A percentile compares a stretch with the other conserved stretches of the same genome.
Conservation (phyloP, 495 filamentous ascomycete genomes). For the Talaromyces trachyspermus region DNA sequence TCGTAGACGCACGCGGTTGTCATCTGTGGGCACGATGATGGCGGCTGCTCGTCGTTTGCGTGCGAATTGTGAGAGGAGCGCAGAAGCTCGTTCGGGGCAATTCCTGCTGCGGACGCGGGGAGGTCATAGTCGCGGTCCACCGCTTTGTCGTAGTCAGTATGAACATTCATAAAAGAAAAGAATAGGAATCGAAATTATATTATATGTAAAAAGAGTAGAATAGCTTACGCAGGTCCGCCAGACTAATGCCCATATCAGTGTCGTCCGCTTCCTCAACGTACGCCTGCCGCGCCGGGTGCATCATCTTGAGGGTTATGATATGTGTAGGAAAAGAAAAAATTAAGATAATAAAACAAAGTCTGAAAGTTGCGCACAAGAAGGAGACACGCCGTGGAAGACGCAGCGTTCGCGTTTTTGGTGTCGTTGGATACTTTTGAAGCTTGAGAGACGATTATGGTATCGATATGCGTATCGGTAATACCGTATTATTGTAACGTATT, state of each 20-base stretch:
- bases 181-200: neutral
- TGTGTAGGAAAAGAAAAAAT: too few species aligned
- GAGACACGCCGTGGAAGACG: too few species aligned
- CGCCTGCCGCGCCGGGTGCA: constrained; percentile 90
- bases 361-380: too few species aligned
- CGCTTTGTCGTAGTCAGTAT: constrained; percentile 39
- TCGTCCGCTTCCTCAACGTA: constrained; percentile 87
- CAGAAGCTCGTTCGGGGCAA: constrained; percentile 82
- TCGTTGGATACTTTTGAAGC: too few species aligned
- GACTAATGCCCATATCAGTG: constrained; percentile 62
- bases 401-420: too few species aligned
- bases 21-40: constrained; percentile 93
- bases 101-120: constrained; percentile 61
- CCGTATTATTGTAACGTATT: too few species aligned
- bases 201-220: neutral
- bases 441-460: too few species aligned
- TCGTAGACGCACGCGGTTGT: constrained; percentile 72
- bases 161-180: neutral
- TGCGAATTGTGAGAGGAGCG: constrained; percentile 81
- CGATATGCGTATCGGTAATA: too few species aligned
- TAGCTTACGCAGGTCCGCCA: constrained; percentile 71
- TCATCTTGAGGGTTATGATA: too few species aligned
- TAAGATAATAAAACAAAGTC: too few species aligned
- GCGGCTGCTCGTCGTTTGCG: constrained; percentile 81
- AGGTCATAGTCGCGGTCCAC: constrained; percentile 82